Percentiles rank a stretch among this genome's conserved stretches.
These are phyloP conservation scores for Coemansia javaensis DNA, from an alignment of 192 early-diverging fungal genomes.

Conservation along the genomic window DNA sequence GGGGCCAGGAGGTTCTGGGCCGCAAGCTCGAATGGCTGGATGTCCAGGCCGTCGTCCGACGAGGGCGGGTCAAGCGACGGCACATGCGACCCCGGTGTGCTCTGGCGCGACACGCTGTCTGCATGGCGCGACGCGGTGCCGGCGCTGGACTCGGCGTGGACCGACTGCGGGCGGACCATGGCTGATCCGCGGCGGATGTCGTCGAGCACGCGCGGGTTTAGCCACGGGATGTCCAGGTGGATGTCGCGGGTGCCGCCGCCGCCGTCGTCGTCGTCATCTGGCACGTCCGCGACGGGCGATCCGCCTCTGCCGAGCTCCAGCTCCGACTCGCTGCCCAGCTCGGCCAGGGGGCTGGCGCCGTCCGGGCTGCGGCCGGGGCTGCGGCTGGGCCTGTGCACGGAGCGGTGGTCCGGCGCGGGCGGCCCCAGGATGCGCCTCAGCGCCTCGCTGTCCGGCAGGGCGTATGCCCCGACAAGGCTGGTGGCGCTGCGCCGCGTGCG, in stretches of 20 bases:
- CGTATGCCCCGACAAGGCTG: too few relatives aligned
- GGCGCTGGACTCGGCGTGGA: constrained; percentile 22
- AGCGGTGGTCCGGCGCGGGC: too few relatives aligned
- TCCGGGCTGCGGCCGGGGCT: not conserved
- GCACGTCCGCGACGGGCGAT: not conserved
- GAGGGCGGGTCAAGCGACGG: constrained; percentile 27
- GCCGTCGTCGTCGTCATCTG: not conserved
- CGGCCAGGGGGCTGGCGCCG: not conserved
- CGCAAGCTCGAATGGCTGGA: constrained; percentile 34
- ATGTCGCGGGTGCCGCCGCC: constrained; percentile 7
- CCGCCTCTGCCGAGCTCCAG: constrained; percentile 33
- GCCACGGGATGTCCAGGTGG: constrained; percentile 40
- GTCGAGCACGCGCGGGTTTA: constrained; percentile 16
- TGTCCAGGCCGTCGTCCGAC: constrained; percentile 27
- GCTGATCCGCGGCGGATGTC: not conserved
- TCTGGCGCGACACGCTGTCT: constrained; percentile 2
- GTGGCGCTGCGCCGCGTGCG: not conserved
- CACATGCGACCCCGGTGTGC: constrained; percentile 14
- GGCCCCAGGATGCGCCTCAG: too few relatives aligned
- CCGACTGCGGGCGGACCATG: constrained; percentile 4
- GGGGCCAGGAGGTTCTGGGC: constrained; percentile 2
- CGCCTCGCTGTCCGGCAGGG: too few relatives aligned
- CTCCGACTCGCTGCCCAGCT: constrained; percentile 4
- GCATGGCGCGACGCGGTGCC: not conserved
- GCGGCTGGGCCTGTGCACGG: too few relatives aligned